A percentile compares a stretch with the other conserved stretches of the same genome.
Conservation (phyloP, 371 early-diverging fungal species). For the Entomophthora muscae region DNA sequence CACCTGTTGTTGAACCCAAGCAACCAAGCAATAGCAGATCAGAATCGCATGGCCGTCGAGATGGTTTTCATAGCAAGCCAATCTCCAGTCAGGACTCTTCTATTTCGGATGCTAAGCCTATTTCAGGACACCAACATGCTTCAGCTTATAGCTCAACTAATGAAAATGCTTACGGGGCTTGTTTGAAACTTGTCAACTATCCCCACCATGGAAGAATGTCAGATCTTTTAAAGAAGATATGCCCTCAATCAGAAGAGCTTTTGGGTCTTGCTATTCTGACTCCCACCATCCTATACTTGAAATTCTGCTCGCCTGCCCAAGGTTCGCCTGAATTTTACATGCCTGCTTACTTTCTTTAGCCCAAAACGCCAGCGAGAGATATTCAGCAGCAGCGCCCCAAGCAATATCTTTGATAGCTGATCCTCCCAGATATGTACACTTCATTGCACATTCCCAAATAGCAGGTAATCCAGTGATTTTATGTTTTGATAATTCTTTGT, state of each 20-base stretch:
- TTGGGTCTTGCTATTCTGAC: not conserved
- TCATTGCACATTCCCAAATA: not conserved
- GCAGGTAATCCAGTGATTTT: too few relatives aligned
- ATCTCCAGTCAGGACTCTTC: too few relatives aligned
- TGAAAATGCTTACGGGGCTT: too few relatives aligned
- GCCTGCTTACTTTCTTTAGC: too few relatives aligned
- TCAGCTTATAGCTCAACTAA: too few relatives aligned
- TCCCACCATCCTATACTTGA: not conserved
- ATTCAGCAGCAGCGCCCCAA: not conserved
- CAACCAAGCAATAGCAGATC: too few relatives aligned
- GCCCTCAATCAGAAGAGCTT: not conserved
- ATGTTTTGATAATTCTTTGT: too few relatives aligned
- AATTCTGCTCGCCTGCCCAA: not conserved
- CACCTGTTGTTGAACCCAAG: too few relatives aligned
- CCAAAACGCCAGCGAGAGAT: not conserved
- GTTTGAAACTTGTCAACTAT: not conserved
- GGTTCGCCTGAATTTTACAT: not conserved
- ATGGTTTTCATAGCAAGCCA: too few relatives aligned
- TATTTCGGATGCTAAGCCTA: too few relatives aligned
- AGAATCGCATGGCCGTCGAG: too few relatives aligned
- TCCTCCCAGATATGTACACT: not conserved
- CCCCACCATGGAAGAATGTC: not conserved
- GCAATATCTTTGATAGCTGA: not conserved
- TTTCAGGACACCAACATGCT: too few relatives aligned
- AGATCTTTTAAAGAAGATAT: not conserved